Evolutionary conservation across 257 asterid genomes (phyloP).

Genomic region (Solanum neorickii): DNA sequence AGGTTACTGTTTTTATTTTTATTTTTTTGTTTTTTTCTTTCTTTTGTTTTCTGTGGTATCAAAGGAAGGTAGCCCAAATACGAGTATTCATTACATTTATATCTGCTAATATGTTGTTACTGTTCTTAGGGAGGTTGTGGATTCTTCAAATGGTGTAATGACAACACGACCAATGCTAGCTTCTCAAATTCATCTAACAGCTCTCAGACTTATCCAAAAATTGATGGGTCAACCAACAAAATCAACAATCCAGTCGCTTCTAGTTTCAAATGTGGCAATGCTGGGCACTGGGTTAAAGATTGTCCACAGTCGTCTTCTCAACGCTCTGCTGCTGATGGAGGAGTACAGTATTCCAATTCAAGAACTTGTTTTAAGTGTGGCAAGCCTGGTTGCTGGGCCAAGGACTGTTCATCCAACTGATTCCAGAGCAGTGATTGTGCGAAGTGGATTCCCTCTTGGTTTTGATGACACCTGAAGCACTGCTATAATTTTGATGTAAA

Average conservation of each 20-base stretch:
- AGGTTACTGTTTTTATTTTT: not conserved
- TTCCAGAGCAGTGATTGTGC: not conserved
- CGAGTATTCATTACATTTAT: not conserved
- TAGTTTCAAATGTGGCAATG: constrained; percentile 12
- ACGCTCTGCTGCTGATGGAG: not conserved
- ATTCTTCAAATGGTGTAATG: constrained; percentile 10
- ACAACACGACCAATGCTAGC: not conserved
- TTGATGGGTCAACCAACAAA: not conserved
- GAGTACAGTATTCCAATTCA: not conserved
- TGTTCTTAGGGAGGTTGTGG: constrained; percentile 7
- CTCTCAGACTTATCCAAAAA: not conserved
- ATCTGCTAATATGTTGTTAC: not conserved
- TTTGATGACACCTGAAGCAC: not conserved
- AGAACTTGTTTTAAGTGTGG: constrained; percentile 8
- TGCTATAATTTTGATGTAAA: not conserved
- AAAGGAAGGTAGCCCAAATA: not conserved
- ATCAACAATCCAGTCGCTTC: not conserved
- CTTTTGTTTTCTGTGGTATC: not conserved
- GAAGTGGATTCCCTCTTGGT: not conserved
- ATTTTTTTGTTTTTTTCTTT: not conserved
- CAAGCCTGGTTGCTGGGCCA: constrained; percentile 10
- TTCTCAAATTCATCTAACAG: not conserved
- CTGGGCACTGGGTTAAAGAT: constrained; percentile 10
- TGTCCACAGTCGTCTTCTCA: not conserved
- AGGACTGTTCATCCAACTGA: constrained; percentile 1